These are phyloP conservation scores for Leishmania mexicana DNA, from an alignment of 208 protist species.

Conservation along the genomic window DNA sequence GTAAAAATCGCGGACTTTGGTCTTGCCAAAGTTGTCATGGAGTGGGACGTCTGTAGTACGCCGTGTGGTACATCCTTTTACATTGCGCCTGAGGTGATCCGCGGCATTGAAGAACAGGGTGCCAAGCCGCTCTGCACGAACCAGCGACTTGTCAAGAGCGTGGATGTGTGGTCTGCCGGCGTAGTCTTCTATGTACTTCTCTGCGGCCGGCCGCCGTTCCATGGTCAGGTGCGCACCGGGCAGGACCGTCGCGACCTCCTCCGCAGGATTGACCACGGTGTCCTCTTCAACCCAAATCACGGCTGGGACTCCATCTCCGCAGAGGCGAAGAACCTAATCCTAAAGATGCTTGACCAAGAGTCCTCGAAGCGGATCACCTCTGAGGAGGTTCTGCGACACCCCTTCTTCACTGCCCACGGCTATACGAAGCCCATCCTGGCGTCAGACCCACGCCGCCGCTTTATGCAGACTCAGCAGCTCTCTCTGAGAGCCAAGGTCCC, in stretches of 20 bases:
- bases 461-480: conserved; percentile 36
- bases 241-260: conserved; percentile 81
- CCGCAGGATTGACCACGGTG: conserved; percentile 76
- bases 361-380: conserved; percentile 64
- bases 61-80: conserved; percentile 92
- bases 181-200: conserved; percentile 90
- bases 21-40: conserved; percentile 85
- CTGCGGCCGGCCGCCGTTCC: conserved; percentile 82
- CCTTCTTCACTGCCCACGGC: conserved; percentile 79
- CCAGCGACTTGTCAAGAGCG: conserved; percentile 76
- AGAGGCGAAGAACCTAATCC: conserved; percentile 85
- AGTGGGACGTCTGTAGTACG: conserved; percentile 81
- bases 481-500: conserved; percentile 12
- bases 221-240: conserved; percentile 80
- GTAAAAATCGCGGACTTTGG: conserved; percentile 92
- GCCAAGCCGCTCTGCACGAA: conserved; percentile 82
- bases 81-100: conserved; percentile 89
- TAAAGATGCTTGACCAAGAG: conserved; percentile 81
- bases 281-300: conserved; percentile 78
- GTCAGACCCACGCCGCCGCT: conserved; percentile 25
- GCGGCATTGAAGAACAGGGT: conserved; percentile 83
- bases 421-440: conserved; percentile 39
- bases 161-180: conserved; percentile 89
- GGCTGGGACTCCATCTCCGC: conserved; percentile 73
- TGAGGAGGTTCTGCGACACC: conserved; percentile 71